phyloP scores from a whole-genome alignment of 148 eudicot species.

The Rhododendron vialii region DNA sequence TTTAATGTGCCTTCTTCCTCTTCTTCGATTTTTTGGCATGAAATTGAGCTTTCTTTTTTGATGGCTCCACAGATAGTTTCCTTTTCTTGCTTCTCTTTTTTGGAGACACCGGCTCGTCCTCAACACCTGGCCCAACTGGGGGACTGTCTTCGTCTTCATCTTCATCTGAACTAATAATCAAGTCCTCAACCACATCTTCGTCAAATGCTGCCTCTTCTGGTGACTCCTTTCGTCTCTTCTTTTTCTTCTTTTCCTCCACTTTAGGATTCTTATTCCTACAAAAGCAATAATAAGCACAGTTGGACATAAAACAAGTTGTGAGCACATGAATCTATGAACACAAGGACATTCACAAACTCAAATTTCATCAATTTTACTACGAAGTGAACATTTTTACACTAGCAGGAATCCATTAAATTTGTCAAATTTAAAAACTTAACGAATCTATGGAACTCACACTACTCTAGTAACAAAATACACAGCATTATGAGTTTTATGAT shows the following conservation, averaged over 20 bases:
- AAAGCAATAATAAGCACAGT: background rate
- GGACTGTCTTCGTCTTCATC: conserved; percentile 46
- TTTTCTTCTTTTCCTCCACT: conserved; percentile 38
- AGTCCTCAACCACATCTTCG: conserved; percentile 87
- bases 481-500: background rate
- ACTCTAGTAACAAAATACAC: background rate
- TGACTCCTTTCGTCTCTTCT: conserved; percentile 29
- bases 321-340: background rate
- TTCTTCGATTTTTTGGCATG: conserved; percentile 47
- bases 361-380: background rate
- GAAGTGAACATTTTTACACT: background rate
- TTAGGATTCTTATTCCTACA: conserved; percentile 37
- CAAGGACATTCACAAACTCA: background rate
- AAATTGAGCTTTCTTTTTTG: conserved; percentile 29
- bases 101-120: conserved; percentile 19
- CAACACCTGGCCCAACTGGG: conserved; percentile 14
- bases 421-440: background rate
- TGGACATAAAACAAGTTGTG: background rate
- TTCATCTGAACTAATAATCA: conserved; percentile 76
- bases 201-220: conserved; percentile 32
- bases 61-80: conserved; percentile 18
- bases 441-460: background rate
- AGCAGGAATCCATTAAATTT: background rate
- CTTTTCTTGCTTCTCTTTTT: conserved; percentile 28
- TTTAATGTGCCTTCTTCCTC: conserved; percentile 45